phyloP scores from a whole-genome alignment of 306 rosid species.

The Gynostemma pentaphyllum region DNA sequence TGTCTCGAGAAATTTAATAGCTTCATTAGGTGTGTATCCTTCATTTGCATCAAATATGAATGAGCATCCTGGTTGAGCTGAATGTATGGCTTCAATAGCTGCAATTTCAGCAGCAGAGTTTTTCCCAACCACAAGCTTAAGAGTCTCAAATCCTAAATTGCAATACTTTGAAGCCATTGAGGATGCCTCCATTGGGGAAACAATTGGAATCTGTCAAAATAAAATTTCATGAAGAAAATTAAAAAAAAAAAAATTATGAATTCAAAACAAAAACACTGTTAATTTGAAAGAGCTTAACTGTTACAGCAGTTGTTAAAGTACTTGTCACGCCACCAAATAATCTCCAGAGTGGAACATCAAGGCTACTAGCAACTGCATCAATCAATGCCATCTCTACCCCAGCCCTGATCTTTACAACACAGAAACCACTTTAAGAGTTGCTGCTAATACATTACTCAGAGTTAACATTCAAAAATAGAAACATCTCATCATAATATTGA shows the following conservation, averaged over 20 bases:
- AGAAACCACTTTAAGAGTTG: not conserved
- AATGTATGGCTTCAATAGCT: conserved; percentile 11
- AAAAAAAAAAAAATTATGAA: not conserved
- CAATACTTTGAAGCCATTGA: conserved; percentile 8
- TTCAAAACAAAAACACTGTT: not conserved
- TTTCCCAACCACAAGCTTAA: conserved; percentile 7
- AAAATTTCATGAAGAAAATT: not conserved
- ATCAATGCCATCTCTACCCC: conserved; percentile 10
- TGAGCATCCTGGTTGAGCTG: conserved; percentile 13
- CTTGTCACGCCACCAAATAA: not conserved
- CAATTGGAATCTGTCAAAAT: not conserved
- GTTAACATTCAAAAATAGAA: not conserved
- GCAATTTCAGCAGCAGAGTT: conserved; percentile 6
- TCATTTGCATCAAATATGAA: conserved; percentile 16
- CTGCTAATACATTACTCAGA: not conserved
- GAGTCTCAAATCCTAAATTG: conserved; percentile 9
- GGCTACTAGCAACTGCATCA: conserved; percentile 6
- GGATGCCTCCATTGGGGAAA: conserved; percentile 8
- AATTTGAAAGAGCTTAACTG: not conserved
- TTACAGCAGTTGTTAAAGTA: not conserved
- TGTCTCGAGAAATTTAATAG: conserved; percentile 7
- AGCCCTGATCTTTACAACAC: conserved; percentile 2
- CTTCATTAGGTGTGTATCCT: conserved; percentile 11
- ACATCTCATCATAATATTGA: not conserved
- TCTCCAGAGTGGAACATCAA: conserved; percentile 3